Percentiles rank a stretch among this genome's conserved stretches.
phyloP scores from a whole-genome alignment of 805 yeast genomes.

The Candida broadrunensis region DNA sequence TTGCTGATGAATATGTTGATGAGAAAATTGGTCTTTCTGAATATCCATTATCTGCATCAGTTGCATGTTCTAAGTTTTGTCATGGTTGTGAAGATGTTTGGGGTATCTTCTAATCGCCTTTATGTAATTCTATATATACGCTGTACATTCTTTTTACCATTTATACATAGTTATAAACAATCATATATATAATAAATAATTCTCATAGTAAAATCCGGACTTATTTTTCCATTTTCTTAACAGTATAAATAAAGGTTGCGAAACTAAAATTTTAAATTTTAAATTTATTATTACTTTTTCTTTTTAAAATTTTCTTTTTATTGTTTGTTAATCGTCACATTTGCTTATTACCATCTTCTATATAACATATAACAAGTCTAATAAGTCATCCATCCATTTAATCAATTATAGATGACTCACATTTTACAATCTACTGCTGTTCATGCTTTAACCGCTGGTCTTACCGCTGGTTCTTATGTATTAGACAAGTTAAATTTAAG shows the following conservation, averaged over 20 bases:
- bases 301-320: too few species aligned
- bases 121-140: too few species aligned
- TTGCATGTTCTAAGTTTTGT: slow-evolving; percentile 96
- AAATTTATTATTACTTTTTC: too few species aligned
- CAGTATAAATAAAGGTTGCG: too few species aligned
- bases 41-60: slow-evolving; percentile 94
- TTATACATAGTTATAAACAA: not conserved
- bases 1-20: slow-evolving; percentile 96
- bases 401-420: slow-evolving; percentile 21
- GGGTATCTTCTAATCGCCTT: slow-evolving; percentile 53
- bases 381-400: too few species aligned
- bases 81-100: slow-evolving; percentile 99
- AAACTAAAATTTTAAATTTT: too few species aligned
- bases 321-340: too few species aligned
- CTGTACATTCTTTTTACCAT: not conserved
- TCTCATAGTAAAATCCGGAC: too few species aligned
- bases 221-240: too few species aligned
- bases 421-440: slow-evolving; percentile 49
- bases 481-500: slow-evolving; percentile 41
- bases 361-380: too few species aligned
- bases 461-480: slow-evolving; percentile 39
- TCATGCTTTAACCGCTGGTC: slow-evolving; percentile 36
- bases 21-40: slow-evolving; percentile 95
- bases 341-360: too few species aligned
- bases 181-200: not conserved